Evolutionary conservation across 331 rosid genomes (phyloP), one percentile per base, ranked within the genome.

Genomic region (Erythrophleum ivorense): DNA sequence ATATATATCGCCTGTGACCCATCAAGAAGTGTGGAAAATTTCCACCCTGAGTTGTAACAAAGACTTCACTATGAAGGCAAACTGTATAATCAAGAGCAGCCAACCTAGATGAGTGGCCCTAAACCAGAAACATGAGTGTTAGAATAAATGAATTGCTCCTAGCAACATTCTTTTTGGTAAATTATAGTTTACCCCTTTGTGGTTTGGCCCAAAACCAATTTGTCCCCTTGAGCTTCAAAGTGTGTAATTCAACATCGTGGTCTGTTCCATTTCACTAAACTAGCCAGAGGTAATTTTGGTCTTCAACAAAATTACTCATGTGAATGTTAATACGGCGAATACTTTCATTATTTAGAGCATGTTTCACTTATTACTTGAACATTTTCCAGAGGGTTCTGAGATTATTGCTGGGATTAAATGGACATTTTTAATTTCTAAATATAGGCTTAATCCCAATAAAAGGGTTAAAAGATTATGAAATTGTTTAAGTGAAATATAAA

Each of bases 61-160:
- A 95, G 53, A 90, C 99, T 88, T 95, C 99, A 82, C 99, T 95
- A 62, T 88, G 91, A 68, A 95, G 97, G 88, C 99, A 95, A 75
- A 93, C 91, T 0, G 97, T 95, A 86, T 95, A 95, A 87, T 95
- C 99, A 86, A 95, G 98, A 78, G 99, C 98, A 52, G 99, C 99
- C 91, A 95, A 88, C 89, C 99, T 88, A 80, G 99, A 90, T 5
- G 87, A 95, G 81, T 92, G 97, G 82, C 99, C 97, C 99, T 95
- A 80, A 93, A 89, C 75, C 84, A 89, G 78, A 87, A 87, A 73
- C 84, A 81, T 0, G 29, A 24, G 71, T 29, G 82, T 84, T 38
- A 53, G 36, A 79, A 50, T 75, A 48, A 67, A 68, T 65, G 60
- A 38, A 75, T 74, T 63, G 63, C 67, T 80, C 74, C 71, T 7